Evolutionary conservation across 441 rosid genomes (phyloP), one percentile per base, ranked within the genome.

Genomic region (Mallotus repandus): DNA sequence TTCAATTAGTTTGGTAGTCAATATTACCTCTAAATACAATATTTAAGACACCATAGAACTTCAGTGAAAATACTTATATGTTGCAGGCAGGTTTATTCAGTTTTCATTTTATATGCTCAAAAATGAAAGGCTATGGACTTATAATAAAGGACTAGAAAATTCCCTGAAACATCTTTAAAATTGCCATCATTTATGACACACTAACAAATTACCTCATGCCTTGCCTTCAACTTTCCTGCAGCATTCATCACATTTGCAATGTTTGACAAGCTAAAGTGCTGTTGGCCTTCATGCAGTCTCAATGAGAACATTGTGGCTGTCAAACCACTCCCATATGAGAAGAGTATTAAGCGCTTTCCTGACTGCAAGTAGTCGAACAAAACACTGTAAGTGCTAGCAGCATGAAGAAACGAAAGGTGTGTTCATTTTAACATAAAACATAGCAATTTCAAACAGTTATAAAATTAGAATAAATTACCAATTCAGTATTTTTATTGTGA

Each of bases 261-360:
- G 83, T 84, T 93, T 65, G 97, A 88, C 80, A 96, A 73, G 83
- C 93, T 90, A 79, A 91, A 93, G 11, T 96, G 94, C 59, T 84
- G 65, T 73, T 81, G 80, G 46, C 91, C 93, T 48, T 84, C 92
- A 22, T 80, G 69, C 80, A 96, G 83, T 60, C 84, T 82, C 79
- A 96, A 70, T 9, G 98, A 90, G 83, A 96, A 93, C 94, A 93
- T 90, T 14, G 98, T 91, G 43, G 99, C 91, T 18, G 91, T 84
- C 75, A 85, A 80, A 76, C 99, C 99, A 75, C 99, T 96, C 66
- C 99, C 99, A 54, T 96, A 96, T 0, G 98, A 96, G 86, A 96
- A 96, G 87, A 96, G 73, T 49, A 96, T 63, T 71, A 88, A 90
- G 69, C 93, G 91, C 79, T 91, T 89, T 60, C 97, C 98, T 15